Conservation (phyloP, 208 protist genomes). For the Plasmodiophora brassicae region DNA sequence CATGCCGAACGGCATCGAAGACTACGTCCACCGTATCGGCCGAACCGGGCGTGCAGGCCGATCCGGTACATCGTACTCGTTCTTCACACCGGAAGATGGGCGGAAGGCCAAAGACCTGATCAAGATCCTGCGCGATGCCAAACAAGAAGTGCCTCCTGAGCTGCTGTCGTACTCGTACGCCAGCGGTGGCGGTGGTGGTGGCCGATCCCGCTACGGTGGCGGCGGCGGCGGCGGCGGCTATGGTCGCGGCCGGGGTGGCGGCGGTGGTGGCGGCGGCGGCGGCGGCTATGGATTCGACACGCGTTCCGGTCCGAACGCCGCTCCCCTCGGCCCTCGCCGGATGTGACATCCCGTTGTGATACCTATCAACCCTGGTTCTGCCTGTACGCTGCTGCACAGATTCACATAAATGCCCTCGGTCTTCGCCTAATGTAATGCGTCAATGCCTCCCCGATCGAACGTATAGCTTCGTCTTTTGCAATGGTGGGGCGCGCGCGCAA, state of each 20-base stretch:
- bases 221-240: neutral
- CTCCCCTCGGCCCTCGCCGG: no score
- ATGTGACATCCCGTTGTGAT: no score
- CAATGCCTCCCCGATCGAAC: no score
- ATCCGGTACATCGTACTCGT: conserved; percentile 33
- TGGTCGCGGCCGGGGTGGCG: neutral
- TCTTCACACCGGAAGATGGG: conserved; percentile 40
- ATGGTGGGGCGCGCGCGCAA: no score
- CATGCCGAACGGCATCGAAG: conserved; percentile 67
- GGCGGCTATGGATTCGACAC: no score
- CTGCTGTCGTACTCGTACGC: neutral
- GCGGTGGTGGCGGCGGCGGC: neutral
- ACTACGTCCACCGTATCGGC: conserved; percentile 95
- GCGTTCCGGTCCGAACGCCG: no score
- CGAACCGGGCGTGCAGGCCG: conserved; percentile 72
- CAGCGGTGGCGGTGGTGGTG: neutral
- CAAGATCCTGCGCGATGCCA: conserved; percentile 31
- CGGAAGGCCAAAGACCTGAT: conserved; percentile 38
- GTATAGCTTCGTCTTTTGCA: no score
- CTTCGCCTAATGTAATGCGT: no score
- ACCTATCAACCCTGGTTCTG: no score
- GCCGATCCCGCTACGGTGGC: neutral
- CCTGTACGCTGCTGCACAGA: no score
- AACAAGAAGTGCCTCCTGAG: neutral
- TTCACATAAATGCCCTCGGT: no score